Conservation (phyloP, 345 rosid genomes). For the Boechera stricta region DNA sequence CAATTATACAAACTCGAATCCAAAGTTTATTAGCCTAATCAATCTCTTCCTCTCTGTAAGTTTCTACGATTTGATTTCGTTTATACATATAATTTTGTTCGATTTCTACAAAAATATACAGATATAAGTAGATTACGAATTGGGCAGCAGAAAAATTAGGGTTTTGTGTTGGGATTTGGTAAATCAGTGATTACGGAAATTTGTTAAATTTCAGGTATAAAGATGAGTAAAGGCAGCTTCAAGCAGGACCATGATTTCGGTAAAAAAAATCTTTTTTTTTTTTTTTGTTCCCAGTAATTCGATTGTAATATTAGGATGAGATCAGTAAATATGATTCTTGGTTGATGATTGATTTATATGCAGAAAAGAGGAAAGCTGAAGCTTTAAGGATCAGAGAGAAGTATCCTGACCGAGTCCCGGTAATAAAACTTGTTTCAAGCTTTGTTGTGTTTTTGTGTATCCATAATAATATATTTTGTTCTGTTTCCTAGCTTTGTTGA, state of each 20-base stretch:
- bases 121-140: not conserved
- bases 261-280: not conserved
- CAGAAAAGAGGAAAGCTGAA: slow-evolving; percentile 31
- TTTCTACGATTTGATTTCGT: not conserved
- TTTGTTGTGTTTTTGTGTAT: not conserved
- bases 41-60: slow-evolving; percentile 7
- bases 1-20: not conserved
- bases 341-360: not conserved
- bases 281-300: not conserved
- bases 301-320: not conserved
- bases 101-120: no score
- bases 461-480: not conserved
- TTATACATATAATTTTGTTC: not conserved
- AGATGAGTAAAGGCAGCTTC: slow-evolving; percentile 22
- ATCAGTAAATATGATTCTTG: not conserved
- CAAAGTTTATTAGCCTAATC: not conserved
- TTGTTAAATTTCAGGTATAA: not conserved
- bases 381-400: slow-evolving; percentile 24
- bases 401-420: slow-evolving; percentile 34
- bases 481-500: not conserved
- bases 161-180: slow-evolving; percentile 1
- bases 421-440: not conserved
- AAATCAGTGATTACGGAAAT: not conserved
- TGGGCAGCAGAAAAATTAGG: not conserved
- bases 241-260: slow-evolving; percentile 31